These are phyloP conservation scores for Chiua virens DNA, from an alignment of 768 basidiomycete genomes.

Conservation along the genomic window DNA sequence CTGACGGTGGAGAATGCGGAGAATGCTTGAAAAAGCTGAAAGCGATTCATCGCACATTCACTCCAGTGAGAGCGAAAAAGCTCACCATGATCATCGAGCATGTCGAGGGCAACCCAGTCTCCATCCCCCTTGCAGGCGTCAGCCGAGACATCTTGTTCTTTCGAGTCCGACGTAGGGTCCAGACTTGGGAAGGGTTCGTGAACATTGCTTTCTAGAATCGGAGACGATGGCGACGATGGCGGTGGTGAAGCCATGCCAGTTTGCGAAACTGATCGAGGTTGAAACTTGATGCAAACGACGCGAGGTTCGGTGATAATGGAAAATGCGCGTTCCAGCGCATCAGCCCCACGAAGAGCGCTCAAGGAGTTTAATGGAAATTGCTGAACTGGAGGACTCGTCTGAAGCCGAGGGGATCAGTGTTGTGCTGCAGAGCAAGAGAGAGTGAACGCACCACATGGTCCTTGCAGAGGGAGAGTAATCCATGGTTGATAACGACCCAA, in stretches of 20 bases:
- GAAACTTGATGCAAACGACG: conserved; percentile 46
- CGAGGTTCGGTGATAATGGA: conserved; percentile 22
- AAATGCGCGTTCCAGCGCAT: conserved; percentile 38
- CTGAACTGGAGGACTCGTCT: conserved; percentile 43
- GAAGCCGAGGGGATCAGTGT: conserved; percentile 4
- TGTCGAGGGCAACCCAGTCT: conserved; percentile 54
- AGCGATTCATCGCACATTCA: not conserved
- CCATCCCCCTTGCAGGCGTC: conserved; percentile 24
- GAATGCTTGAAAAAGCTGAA: conserved; percentile 48
- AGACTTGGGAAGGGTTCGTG: not conserved
- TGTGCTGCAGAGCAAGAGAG: not conserved
- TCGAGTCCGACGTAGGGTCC: not conserved
- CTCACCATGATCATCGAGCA: conserved; percentile 47
- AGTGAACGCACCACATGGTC: conserved; percentile 46
- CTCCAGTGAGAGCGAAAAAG: not conserved
- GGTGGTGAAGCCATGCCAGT: conserved; percentile 13
- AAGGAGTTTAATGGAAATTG: conserved; percentile 41
- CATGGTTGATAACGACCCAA: conserved; percentile 62
- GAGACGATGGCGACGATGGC: conserved; percentile 26
- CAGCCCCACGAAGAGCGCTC: conserved; percentile 43
- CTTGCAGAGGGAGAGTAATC: conserved; percentile 53
- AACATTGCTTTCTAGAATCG: conserved; percentile 13
- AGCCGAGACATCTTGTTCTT: conserved; percentile 3
- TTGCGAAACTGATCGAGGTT: not conserved
- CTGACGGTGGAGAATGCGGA: conserved; percentile 53